These are phyloP conservation scores for Guadua angustifolia DNA, from an alignment of 176 grass and related monocot genomes.

Conservation along the genomic window DNA sequence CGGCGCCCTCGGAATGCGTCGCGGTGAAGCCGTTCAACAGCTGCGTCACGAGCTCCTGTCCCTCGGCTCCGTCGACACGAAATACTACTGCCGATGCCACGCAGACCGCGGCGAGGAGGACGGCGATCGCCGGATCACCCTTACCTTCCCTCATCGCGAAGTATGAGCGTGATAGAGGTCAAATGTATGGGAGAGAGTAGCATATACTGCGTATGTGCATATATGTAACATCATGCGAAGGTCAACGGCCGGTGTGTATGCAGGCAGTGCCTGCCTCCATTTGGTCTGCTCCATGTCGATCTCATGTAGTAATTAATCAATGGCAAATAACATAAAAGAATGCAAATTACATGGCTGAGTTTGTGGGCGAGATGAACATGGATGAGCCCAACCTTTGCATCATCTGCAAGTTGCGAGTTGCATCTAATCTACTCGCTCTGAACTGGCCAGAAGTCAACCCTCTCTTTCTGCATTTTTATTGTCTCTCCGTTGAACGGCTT, in stretches of 20 bases:
- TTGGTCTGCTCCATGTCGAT: neutral
- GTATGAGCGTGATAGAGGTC: neutral
- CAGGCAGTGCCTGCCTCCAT: neutral
- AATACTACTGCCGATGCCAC: neutral
- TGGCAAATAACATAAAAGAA: neutral
- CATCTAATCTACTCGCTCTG: neutral
- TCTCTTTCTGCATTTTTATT: neutral
- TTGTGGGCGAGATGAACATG: neutral
- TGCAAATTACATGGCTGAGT: neutral
- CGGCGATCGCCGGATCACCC: conserved; percentile 39
- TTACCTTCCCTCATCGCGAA: conserved; percentile 1
- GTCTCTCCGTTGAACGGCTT: neutral
- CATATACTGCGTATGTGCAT: neutral
- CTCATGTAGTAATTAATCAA: neutral
- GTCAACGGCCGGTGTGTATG: conserved; percentile 15
- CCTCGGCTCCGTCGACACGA: neutral
- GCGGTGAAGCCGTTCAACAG: conserved; percentile 54
- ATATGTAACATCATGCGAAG: neutral
- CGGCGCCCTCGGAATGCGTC: conserved; percentile 31
- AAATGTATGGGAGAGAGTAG: neutral
- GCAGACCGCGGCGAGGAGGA: neutral
- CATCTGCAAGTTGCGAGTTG: neutral
- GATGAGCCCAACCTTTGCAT: neutral
- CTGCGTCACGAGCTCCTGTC: conserved; percentile 22
- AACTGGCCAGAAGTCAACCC: conserved; percentile 35